Base-by-base conservation (phyloP, 257 asterid genomes). In the Solanum sejunctum region DNA sequence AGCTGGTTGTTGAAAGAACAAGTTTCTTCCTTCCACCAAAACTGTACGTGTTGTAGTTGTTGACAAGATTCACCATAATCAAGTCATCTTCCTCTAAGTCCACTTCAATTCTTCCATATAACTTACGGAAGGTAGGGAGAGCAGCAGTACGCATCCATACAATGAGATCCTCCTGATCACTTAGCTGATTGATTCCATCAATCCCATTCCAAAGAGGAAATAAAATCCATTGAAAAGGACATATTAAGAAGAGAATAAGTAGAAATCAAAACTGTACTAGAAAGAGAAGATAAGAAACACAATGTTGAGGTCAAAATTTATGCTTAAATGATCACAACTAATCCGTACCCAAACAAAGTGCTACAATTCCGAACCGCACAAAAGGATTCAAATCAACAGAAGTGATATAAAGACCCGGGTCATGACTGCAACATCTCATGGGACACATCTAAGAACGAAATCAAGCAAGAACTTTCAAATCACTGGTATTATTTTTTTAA, bases 71-170 rank as follows among this genome's bases (percentile, higher is more conserved):
- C 81, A 92, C 92, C 12, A 81, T 61, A 55, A 93, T 89, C 12
- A 85, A 75, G 45, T 92, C 94, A 81, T 88, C 91, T 55, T 93
- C 92, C 66, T 82, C 89, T 72, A 93, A 91, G 85, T 93, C 96
- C 85, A 87, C 92, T 85, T 93, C 97, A 23, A 93, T 91, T 87
- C 89, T 91, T 84, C 97, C 97, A 86, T 93, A 92, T 86, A 92
- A 77, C 89, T 93, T 93, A 67, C 95, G 92, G 66, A 93, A 93
- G 61, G 88, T 89, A 54, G 96, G 95, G 36, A 93, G 91, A 78
- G 95, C 97, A 71, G 97, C 91, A 84, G 93, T 91, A 58, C 96
- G 93, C 97, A 93, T 93, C 97, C 97, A 93, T 69, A 93, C 92
- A 57, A 92, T 92, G 85, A 93, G 95, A 88, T 93, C 96, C 87